Base-by-base conservation (phyloP, 768 basidiomycete genomes). In the Pulveroboletus sp. region DNA sequence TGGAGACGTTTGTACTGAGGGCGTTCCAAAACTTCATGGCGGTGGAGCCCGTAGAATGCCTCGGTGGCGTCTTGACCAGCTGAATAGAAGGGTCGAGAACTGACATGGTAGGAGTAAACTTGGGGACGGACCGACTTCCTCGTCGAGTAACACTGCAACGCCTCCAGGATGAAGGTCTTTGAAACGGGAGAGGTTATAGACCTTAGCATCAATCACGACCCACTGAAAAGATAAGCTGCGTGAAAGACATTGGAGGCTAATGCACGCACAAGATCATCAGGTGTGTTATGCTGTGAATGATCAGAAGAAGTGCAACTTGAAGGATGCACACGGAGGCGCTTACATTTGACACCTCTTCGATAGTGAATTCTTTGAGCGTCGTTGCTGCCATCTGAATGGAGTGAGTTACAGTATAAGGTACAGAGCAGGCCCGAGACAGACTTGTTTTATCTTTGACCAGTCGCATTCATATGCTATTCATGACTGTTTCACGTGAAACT, bases 61-160 rank as follows among this genome's bases (percentile, higher is more conserved):
- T 91, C 86, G 0, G 93, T 95, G 1, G 85, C 86, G 59, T 96
- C 93, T 65, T 89, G 77, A 9, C 91, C 93, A 43, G 89, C 90
- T 85, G 41, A 36, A 51, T 44, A 31, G 43, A 19, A 49, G 27
- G 8, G 23, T 30, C 49, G 23, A 47, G 22, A 31, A 34, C 24
- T 31, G 37, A 22, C 23, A 24, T 19, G 43, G 26, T 23, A 14
- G 6, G 16, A 13, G 36, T 32, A 37, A 14, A 32, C 36, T 11
- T 14, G 32, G n/a, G 22, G 10, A 59, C 84, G 49, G 49, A 85
- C 89, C 89, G 41, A 94, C 78, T 57, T 88, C 86, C 5, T 74
- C 68, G 59, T 89, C 83, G n/a, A 83, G 67, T n/a, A 96, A 75
- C 30, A 92, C 90, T 3, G 81, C 76, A 0, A 75, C 66, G 11